phyloP scores from a whole-genome alignment of 2,329 filamentous ascomycete genomes.

The Thielaviopsis euricoi region DNA sequence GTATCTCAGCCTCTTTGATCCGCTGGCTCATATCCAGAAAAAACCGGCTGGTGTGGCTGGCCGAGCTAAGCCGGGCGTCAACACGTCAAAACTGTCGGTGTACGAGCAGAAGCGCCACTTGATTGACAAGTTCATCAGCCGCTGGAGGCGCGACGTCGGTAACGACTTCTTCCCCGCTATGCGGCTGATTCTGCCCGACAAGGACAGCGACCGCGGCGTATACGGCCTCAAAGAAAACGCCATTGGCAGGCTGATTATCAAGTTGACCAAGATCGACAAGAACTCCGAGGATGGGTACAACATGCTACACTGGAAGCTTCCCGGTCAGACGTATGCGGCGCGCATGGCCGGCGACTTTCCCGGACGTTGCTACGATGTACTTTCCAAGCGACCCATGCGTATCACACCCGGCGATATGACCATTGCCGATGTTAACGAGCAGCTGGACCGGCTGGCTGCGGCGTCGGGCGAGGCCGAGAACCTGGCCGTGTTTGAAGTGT shows the following conservation, averaged over 20 bases:
- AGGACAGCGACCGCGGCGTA: conserved; percentile 80
- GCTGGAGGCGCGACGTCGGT: conserved; percentile 79
- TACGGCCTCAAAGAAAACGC: conserved; percentile 89
- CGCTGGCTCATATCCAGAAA: conserved; percentile 61
- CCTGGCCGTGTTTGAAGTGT: conserved; percentile 60
- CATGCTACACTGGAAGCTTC: conserved; percentile 83
- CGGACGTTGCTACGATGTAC: conserved; percentile 69
- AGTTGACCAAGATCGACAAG: conserved; percentile 79
- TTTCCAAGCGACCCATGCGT: conserved; percentile 68
- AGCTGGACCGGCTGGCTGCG: conserved; percentile 61
- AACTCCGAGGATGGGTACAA: conserved; percentile 78
- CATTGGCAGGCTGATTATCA: conserved; percentile 80
- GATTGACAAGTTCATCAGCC: conserved; percentile 69
- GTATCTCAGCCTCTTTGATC: conserved; percentile 65
- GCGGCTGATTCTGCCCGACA: conserved; percentile 79
- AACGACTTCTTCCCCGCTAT: conserved; percentile 87
- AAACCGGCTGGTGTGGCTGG: conserved; percentile 43
- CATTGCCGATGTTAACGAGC: conserved; percentile 76
- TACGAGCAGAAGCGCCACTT: conserved; percentile 67
- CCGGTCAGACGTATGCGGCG: conserved; percentile 46
- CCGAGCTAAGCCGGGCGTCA: conserved; percentile 40
- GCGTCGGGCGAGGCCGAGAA: conserved; percentile 73
- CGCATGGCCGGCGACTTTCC: conserved; percentile 80
- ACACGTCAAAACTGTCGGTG: conserved; percentile 45
- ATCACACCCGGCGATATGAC: conserved; percentile 61